Base-by-base conservation (phyloP, 1,139 yeast genomes). In the Yamadazyma taylorii region DNA sequence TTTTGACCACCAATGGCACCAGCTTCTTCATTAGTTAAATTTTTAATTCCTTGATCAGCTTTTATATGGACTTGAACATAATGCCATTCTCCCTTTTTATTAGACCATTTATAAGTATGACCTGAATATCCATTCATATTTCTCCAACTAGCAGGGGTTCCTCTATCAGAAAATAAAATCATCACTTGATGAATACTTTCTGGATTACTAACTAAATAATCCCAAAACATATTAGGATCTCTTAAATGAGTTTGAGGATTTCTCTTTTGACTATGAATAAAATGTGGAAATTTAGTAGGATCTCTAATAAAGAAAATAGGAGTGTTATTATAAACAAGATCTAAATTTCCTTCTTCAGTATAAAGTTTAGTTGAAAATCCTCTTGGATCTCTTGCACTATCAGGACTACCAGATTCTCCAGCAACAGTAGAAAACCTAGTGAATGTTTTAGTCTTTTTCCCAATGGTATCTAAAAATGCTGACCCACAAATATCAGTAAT, bases 391-490 rank as follows among this genome's bases (percentile, higher is more conserved):
- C 94, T 78, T 30, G 85, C 88, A 31, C 88, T 69, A 57, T 85
- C 94, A 16, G 92, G 76, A 33, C 86, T 74, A 33, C 90, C 94
- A 45, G 65, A 62, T 63, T 85, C 94, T 43, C 94, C 92, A 48
- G 90, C 92, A 36, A 85, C 94, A 28, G 90, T 84, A 50, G 90
- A 82, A 68, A 85, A 85, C 51, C 94, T 73, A 31, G 85, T 75
- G 50, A 83, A 73, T 43, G 77, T 67, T 49, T 73, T 73, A 48
- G 88, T 81, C 65, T 79, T 82, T 65, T 81, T 81, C 51, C 92
- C 92, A 28, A 78, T 70, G 23, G 73, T 66, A 58, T 73, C 76
- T 50, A 83, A 71, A 59, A 85, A 81, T 39, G 75, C 77, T 31
- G 92, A 79, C 42, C 66, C 65, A 45, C 82, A 75, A 40, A 85